phyloP scores from a whole-genome alignment of 192 early-diverging fungal species.

The Funneliformis mosseae region DNA sequence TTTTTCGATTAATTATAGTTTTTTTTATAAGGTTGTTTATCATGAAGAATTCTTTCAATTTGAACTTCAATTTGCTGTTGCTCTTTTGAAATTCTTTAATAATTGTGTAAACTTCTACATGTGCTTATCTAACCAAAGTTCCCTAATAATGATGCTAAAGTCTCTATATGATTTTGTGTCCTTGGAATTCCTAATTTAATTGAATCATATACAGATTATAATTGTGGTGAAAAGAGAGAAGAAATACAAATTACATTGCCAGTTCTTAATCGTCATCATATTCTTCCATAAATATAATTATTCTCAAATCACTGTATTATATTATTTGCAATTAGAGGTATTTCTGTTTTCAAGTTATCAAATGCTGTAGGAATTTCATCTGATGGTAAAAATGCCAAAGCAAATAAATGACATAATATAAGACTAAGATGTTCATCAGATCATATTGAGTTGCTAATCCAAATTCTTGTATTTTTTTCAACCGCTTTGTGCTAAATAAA shows the following conservation, averaged over 20 bases:
- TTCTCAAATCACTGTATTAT: too few relatives aligned
- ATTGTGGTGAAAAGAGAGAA: too few relatives aligned
- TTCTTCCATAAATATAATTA: too few relatives aligned
- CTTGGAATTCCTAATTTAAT: not conserved
- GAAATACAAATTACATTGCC: too few relatives aligned
- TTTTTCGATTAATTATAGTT: not conserved
- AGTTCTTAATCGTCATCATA: too few relatives aligned
- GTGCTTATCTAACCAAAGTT: not conserved
- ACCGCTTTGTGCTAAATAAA: not conserved
- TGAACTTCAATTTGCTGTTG: slow-evolving; percentile 3
- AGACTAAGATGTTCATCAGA: not conserved
- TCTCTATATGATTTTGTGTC: slow-evolving; percentile 4
- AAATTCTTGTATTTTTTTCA: not conserved
- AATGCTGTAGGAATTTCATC: slow-evolving; percentile 15
- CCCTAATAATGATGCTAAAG: not conserved
- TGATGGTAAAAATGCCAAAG: not conserved
- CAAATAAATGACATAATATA: not conserved
- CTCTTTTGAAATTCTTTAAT: slow-evolving; percentile 23
- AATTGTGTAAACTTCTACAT: slow-evolving; percentile 9
- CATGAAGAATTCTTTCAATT: not conserved
- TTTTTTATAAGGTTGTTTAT: not conserved
- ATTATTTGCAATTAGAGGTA: not conserved
- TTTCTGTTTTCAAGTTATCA: not conserved
- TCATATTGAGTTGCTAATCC: not conserved
- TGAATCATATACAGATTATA: not conserved